These are phyloP conservation scores for Telopea speciosissima DNA, from an alignment of 177 flowering plant genomes.

Conservation along the genomic window DNA sequence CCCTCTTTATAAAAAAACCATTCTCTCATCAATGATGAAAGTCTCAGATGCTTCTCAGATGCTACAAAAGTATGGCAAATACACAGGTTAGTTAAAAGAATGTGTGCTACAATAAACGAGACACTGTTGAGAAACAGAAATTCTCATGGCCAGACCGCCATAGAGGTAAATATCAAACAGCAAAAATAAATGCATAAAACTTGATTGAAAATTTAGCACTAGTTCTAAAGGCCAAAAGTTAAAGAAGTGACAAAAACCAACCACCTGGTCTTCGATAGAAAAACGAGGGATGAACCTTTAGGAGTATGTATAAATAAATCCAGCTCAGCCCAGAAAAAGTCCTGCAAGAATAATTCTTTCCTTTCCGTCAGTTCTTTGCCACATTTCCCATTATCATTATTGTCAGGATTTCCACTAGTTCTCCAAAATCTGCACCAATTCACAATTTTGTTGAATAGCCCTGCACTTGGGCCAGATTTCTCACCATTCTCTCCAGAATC, in stretches of 20 bases:
- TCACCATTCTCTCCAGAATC: constrained; percentile 16
- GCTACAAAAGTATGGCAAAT: not conserved
- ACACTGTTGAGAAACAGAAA: not conserved
- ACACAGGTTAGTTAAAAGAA: not conserved
- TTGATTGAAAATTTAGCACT: not conserved
- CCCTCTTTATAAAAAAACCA: not conserved
- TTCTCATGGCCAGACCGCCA: not conserved
- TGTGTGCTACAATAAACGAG: not conserved
- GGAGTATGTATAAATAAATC: constrained; percentile 43
- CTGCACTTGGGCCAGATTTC: constrained; percentile 13
- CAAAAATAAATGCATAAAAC: not conserved
- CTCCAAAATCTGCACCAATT: constrained; percentile 35
- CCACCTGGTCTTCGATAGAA: constrained; percentile 66
- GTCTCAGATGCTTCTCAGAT: not conserved
- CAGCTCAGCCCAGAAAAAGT: constrained; percentile 56
- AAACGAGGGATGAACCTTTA: constrained; percentile 34
- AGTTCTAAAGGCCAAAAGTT: not conserved
- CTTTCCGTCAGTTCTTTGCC: constrained; percentile 11
- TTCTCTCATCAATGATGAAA: not conserved
- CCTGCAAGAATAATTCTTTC: constrained; percentile 29
- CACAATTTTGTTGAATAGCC: constrained; percentile 23
- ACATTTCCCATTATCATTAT: constrained; percentile 14
- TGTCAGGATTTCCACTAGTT: constrained; percentile 10
- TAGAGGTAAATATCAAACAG: not conserved
- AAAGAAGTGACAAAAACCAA: not conserved